phyloP scores from a whole-genome alignment of 768 basidiomycete species.

The Lactifluus piperatus region DNA sequence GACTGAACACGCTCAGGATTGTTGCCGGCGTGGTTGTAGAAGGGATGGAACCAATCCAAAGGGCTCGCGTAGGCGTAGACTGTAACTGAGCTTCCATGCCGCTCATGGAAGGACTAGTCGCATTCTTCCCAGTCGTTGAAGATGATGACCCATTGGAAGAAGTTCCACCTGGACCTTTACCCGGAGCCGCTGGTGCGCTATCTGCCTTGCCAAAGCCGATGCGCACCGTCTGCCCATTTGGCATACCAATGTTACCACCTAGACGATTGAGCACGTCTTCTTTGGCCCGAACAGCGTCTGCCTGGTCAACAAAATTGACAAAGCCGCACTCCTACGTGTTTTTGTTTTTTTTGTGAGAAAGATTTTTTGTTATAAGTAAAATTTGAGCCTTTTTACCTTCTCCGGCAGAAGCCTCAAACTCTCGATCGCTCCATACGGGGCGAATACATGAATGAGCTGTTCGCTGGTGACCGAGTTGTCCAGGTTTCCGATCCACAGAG shows the following conservation, averaged over 20 bases:
- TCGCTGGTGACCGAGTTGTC: conserved; percentile 92
- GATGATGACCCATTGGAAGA: conserved; percentile 62
- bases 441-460: conserved; percentile 91
- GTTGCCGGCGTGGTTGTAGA: conserved; percentile 91
- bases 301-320: conserved; percentile 95
- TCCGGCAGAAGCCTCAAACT: conserved; percentile 90
- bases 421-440: conserved; percentile 95
- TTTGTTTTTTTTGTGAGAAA: conserved; percentile 4
- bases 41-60: conserved; percentile 98
- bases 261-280: conserved; percentile 96
- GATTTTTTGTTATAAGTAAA: background rate
- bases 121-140: conserved; percentile 38
- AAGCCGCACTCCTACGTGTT: conserved; percentile 88
- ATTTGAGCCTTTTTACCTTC: conserved; percentile 55
- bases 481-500: conserved; percentile 97
- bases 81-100: conserved; percentile 82
- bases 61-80: conserved; percentile 85
- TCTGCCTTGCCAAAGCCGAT: conserved; percentile 99
- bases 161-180: conserved; percentile 58
- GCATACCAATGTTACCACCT: conserved; percentile 89
- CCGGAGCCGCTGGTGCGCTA: conserved; percentile 86
- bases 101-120: conserved; percentile 45
- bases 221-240: conserved; percentile 91
- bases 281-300: conserved; percentile 94
- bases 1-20: conserved; percentile 91